Base-by-base conservation (phyloP, 2,329 filamentous ascomycete species). In the Amesomyces nigricolor region DNA sequence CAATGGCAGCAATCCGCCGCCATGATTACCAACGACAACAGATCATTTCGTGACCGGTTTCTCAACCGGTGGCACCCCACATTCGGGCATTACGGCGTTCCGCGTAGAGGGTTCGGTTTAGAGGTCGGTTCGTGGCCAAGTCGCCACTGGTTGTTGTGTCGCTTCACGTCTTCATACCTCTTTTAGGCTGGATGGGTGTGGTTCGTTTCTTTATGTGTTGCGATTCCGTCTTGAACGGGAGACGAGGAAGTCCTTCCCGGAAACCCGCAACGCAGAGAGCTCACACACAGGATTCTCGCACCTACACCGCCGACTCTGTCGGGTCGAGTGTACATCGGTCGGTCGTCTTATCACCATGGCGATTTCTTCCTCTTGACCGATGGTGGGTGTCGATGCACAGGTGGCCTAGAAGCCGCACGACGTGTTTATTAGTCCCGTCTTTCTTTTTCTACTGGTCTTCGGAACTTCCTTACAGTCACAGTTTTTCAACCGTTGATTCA, bases 61-160 rank as follows among this genome's bases (percentile, higher is more conserved):
- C 11, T 13, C 46, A 38, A 50, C 39, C 38, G 37, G 51, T 40
- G 47, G 29, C 58, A 56, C 43, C 26, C 40, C 47, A 37, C 53
- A 56, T 58, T 52, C 40, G 47, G 44, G 35, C 47, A 58, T 52
- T 19, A 56, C 44, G 57, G 56, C 56, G 57, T 59, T 59, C 51
- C 17, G 37, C 51, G 51, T 59, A 59, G 57, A 59, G 50, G 57
- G 50, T 46, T 56, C 47, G 11, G 53, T 22, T 59, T 59, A 59
- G 59, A 58, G 51, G 47, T 53, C 51, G 47, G 49, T 56, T 56
- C 43, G 22, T 60, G 54, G 48, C 50, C 45, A 26, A 53, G 29
- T 48, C 19, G 52, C 47, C 50, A 47, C 40, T 37, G 30, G 48
- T 55, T 47, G 8, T 56, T 47, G 8, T 56, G 42, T 45, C 22